A percentile compares a stretch with the other conserved stretches of the same genome.
These are phyloP conservation scores for Boletellus sp. DNA, from an alignment of 768 basidiomycete genomes.

Conservation along the genomic window DNA sequence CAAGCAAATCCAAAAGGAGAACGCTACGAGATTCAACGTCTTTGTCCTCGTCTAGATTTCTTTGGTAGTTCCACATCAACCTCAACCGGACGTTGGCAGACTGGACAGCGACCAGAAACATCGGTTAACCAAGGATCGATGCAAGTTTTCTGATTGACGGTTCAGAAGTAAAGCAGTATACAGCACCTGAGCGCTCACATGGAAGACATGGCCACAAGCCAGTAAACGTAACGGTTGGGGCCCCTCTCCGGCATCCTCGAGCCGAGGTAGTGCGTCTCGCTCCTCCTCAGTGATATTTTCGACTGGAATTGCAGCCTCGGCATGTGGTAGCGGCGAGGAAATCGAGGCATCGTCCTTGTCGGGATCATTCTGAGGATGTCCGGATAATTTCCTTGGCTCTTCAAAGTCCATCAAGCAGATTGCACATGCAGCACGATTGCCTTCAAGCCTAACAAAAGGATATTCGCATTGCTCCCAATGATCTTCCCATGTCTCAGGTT, in stretches of 20 bases:
- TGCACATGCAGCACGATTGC: slow-evolving; percentile 79
- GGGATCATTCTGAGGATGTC: slow-evolving; percentile 26
- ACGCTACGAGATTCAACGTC: slow-evolving; percentile 14
- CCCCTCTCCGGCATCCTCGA: slow-evolving; percentile 72
- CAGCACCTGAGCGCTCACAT: slow-evolving; percentile 49
- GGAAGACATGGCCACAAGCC: slow-evolving; percentile 84
- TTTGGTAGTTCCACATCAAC: slow-evolving; percentile 36
- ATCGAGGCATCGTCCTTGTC: slow-evolving; percentile 16
- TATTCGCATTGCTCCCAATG: slow-evolving; percentile 74
- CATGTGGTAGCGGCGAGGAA: slow-evolving; percentile 8
- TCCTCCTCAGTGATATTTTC: slow-evolving; percentile 41
- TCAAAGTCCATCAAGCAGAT: slow-evolving; percentile 86
- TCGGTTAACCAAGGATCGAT: slow-evolving; percentile 86
- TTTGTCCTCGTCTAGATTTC: slow-evolving; percentile 27
- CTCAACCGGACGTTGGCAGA: slow-evolving; percentile 76
- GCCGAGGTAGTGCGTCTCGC: slow-evolving; percentile 41
- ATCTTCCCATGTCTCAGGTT: slow-evolving; percentile 64
- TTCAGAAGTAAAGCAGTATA: background rate
- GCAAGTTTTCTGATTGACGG: slow-evolving; percentile 65
- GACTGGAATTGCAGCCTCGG: slow-evolving; percentile 28
- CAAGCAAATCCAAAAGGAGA: slow-evolving; percentile 3
- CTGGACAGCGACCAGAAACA: slow-evolving; percentile 84
- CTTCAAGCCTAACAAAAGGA: slow-evolving; percentile 79
- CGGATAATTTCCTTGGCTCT: slow-evolving; percentile 49
- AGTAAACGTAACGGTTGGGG: slow-evolving; percentile 74